Evolutionary conservation across 495 filamentous ascomycete species (phyloP), one percentile per base, ranked within the genome.

Genomic region (Diplogelasinospora grovesii): DNA sequence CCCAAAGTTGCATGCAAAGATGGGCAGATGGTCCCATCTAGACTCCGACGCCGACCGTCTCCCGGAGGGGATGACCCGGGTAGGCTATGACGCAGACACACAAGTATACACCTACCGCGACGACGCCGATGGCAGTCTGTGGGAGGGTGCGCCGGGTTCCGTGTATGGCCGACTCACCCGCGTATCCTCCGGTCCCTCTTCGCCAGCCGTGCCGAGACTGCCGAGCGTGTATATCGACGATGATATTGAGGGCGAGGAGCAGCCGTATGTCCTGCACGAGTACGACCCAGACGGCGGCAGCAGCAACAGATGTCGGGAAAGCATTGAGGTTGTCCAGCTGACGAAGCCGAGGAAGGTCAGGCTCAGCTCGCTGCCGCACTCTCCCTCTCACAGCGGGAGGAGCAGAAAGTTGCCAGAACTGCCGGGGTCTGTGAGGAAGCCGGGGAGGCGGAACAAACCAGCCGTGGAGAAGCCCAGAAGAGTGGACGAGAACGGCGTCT

Each of bases 71-170:
- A 71, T 77, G 66, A 40, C 54, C 13, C 65, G 71, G 40, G 55
- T 72, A 20, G 71, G 65, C 49, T 77, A 77, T 56, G 73, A 77
- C 48, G 71, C 70, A 50, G 70, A 74, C 45, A 63, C 56, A 3
- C 62, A 74, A 40, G 55, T 49, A 15, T 75, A 75, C 57, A 68
- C 63, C 8, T 75, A 64, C 59, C 63, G 57, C 34, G 64, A 69
- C 44, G 49, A 56, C 33, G 29, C 45, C 13, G 54, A 68, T 29
- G 66, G 66, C 16, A 48, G 41, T 23, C 30, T 49, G 45, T 76
- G 64, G 63, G 61, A 70, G 49, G 59, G 61, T 22, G 61, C 61
- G 3, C 59, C 69, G 1, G 73, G 73, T 8, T 56, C 48, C 15
- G 56, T 43, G 8, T 74, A 73, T 49, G 73, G 73, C 21, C 28